A percentile compares a stretch with the other conserved stretches of the same genome.
phyloP scores from a whole-genome alignment of 176 grass and related monocot species.

The Aegilops bicornis region DNA sequence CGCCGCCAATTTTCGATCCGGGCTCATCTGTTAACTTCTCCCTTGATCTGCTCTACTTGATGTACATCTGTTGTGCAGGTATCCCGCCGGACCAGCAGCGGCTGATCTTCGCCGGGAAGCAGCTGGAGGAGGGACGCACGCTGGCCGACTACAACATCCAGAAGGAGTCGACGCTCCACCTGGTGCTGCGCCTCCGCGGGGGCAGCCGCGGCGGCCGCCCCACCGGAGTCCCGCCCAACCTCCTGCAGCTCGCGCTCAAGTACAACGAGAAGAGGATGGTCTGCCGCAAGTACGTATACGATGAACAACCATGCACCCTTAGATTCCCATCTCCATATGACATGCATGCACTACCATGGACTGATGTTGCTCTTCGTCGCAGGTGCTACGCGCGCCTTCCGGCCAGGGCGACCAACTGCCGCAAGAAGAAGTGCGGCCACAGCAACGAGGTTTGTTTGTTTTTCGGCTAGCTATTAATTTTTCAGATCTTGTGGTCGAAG shows the following conservation, averaged over 20 bases:
- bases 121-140: constrained; percentile 85
- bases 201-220: constrained; percentile 31
- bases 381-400: constrained; percentile 34
- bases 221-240: background rate
- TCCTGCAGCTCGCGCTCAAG: background rate
- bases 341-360: too few species aligned
- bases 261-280: background rate
- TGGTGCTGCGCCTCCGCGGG: constrained; percentile 81
- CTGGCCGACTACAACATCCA: constrained; percentile 96
- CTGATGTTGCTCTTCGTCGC: background rate
- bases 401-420: constrained; percentile 25
- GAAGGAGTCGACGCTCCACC: constrained; percentile 85
- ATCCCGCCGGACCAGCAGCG: constrained; percentile 93
- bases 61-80: background rate
- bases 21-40: too few species aligned
- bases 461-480: background rate
- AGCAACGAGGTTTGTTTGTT: background rate
- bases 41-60: too few species aligned
- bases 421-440: constrained; percentile 43
- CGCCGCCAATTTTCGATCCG: too few species aligned
- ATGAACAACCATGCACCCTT: background rate
- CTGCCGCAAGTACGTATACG: constrained; percentile 1
- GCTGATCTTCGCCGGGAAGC: constrained; percentile 90
- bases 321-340: background rate
- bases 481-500: background rate